Conservation (phyloP, 164 flowering plant genomes). For the Magnolia officinalis region DNA sequence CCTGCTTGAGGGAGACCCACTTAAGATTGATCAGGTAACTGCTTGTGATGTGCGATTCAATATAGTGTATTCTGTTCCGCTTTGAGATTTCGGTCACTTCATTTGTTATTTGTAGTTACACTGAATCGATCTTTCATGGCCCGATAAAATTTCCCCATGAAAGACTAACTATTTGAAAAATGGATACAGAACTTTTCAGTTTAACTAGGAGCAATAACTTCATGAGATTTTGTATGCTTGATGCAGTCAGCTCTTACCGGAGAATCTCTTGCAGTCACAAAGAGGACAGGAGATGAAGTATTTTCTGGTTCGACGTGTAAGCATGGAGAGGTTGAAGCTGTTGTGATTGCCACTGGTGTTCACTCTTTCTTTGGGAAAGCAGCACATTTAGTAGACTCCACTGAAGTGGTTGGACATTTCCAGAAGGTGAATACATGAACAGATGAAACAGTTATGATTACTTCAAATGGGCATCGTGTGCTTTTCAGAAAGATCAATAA, state of each 20-base stretch:
- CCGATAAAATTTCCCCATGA: not conserved
- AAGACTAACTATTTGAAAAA: not conserved
- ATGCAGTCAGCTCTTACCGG: constrained; percentile 87
- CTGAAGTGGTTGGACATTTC: constrained; percentile 76
- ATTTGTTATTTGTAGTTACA: not conserved
- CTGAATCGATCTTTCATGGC: not conserved
- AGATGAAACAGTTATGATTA: not conserved
- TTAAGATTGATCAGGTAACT: constrained; percentile 77
- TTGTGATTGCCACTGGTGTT: constrained; percentile 77
- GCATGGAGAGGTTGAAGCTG: constrained; percentile 83
- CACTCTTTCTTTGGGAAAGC: constrained; percentile 79
- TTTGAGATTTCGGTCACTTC: not conserved
- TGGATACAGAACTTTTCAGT: not conserved
- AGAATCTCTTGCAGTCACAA: constrained; percentile 80
- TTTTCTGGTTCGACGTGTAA: constrained; percentile 81
- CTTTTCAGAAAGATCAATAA: not conserved
- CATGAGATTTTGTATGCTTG: constrained; percentile 1
- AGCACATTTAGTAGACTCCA: constrained; percentile 70
- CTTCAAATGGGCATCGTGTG: not conserved
- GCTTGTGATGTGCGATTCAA: not conserved
- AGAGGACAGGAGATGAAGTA: constrained; percentile 74
- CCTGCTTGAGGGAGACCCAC: constrained; percentile 75
- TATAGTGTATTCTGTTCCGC: constrained; percentile 1
- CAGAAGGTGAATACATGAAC: constrained; percentile 28
- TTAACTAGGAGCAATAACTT: not conserved